These are phyloP conservation scores for Zelonia costaricensis DNA, from an alignment of 208 protist species.

Conservation along the genomic window DNA sequence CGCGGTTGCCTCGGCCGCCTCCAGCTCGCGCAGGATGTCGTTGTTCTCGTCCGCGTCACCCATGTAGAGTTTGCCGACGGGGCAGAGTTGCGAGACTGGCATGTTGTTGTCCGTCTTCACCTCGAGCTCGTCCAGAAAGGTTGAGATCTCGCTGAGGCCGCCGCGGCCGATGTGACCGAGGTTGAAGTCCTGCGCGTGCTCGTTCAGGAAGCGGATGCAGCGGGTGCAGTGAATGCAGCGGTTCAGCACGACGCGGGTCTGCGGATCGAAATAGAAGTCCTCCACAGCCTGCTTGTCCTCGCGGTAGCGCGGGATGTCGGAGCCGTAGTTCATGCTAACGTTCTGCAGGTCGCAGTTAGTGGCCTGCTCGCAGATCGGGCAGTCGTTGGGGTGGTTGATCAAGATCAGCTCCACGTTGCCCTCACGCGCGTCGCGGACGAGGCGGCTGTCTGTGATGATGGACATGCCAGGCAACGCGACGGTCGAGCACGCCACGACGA, in stretches of 20 bases:
- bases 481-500: slow-evolving; percentile 96
- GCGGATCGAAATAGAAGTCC: slow-evolving; percentile 96
- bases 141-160: slow-evolving; percentile 93
- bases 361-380: slow-evolving; percentile 97
- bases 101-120: slow-evolving; percentile 91
- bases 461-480: slow-evolving; percentile 95
- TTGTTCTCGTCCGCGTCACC: slow-evolving; percentile 90
- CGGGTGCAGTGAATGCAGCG: slow-evolving; percentile 98
- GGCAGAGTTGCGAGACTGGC: slow-evolving; percentile 88
- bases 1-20: slow-evolving; percentile 27
- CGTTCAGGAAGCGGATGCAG: slow-evolving; percentile 95
- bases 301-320: slow-evolving; percentile 84
- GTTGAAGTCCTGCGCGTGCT: slow-evolving; percentile 95
- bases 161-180: slow-evolving; percentile 95
- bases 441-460: slow-evolving; percentile 94
- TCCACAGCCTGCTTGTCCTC: slow-evolving; percentile 93
- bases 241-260: slow-evolving; percentile 96
- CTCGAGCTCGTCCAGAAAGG: slow-evolving; percentile 91
- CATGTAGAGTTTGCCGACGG: slow-evolving; percentile 79
- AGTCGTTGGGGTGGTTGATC: slow-evolving; percentile 97
- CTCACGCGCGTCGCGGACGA: slow-evolving; percentile 95
- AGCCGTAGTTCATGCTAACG: slow-evolving; percentile 92
- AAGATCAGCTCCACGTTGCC: slow-evolving; percentile 97
- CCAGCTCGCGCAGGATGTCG: slow-evolving; percentile 53
- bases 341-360: slow-evolving; percentile 97